Evolutionary conservation across 768 basidiomycete species (phyloP).

Genomic region (Mycena amicta): DNA sequence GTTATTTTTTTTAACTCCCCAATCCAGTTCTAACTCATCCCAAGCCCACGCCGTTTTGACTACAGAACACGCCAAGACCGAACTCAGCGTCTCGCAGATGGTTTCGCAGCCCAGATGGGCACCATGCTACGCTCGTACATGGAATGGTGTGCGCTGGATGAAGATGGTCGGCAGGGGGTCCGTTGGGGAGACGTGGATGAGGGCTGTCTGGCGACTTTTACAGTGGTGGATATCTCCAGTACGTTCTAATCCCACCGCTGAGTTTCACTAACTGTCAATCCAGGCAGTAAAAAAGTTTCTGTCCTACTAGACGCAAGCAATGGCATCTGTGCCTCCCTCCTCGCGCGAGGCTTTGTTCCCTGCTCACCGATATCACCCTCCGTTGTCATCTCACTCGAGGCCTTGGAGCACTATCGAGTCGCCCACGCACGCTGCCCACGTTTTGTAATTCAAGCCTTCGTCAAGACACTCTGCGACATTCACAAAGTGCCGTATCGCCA

Average conservation of each 20-base stretch:
- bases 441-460: constrained; percentile 17
- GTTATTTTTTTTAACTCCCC: too few relatives aligned
- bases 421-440: constrained; percentile 12
- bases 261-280: not conserved
- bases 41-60: too few relatives aligned
- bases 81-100: too few relatives aligned
- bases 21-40: too few relatives aligned
- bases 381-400: constrained; percentile 6
- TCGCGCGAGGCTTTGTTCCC: constrained; percentile 8
- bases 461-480: constrained; percentile 19
- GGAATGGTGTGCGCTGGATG: not conserved
- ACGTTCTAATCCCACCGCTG: not conserved
- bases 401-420: constrained; percentile 13
- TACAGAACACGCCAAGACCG: too few relatives aligned
- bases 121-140: not conserved
- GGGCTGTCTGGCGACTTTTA: not conserved
- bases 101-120: too few relatives aligned
- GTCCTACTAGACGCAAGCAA: not conserved
- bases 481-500: constrained; percentile 15
- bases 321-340: not conserved
- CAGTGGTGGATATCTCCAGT: not conserved
- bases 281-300: not conserved
- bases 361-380: constrained; percentile 10
- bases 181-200: not conserved
- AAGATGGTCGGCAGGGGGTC: not conserved